These are phyloP conservation scores for Rubus parviflorus DNA, from an alignment of 306 rosid species.

Conservation along the genomic window DNA sequence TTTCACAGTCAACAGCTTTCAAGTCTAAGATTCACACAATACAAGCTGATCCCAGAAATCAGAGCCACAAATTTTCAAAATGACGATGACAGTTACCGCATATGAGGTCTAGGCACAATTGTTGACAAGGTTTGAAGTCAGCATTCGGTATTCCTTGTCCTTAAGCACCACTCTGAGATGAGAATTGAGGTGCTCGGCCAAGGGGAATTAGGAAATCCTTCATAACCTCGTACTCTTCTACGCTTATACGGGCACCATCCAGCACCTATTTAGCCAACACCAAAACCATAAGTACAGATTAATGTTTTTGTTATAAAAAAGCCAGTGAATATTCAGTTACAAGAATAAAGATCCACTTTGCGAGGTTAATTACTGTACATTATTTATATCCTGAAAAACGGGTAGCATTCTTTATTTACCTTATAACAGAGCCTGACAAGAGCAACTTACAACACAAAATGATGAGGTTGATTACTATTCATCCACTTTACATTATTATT, in stretches of 20 bases:
- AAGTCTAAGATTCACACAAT: neutral
- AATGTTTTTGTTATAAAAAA: neutral
- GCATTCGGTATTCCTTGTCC: neutral
- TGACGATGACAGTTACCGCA: neutral
- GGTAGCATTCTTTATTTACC: no score
- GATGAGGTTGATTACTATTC: neutral
- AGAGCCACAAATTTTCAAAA: neutral
- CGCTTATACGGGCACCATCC: slow-evolving; percentile 57
- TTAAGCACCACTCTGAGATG: slow-evolving; percentile 78
- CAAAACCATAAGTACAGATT: slow-evolving; percentile 26
- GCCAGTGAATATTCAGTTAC: neutral
- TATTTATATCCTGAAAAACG: no score
- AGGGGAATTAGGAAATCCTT: slow-evolving; percentile 80
- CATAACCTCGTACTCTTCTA: slow-evolving; percentile 72
- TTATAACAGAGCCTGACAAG: no score
- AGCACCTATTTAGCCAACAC: slow-evolving; percentile 58
- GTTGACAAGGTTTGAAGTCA: neutral
- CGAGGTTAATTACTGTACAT: no score
- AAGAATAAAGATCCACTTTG: neutral
- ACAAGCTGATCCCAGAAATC: neutral
- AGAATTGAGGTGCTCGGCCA: slow-evolving; percentile 70
- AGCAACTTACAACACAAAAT: no score
- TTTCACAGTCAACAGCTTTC: neutral
- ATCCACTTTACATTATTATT: no score
- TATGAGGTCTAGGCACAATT: neutral